Conservation (phyloP, 176 grass and related monocot species). For the Rhynchospora breviuscula region DNA sequence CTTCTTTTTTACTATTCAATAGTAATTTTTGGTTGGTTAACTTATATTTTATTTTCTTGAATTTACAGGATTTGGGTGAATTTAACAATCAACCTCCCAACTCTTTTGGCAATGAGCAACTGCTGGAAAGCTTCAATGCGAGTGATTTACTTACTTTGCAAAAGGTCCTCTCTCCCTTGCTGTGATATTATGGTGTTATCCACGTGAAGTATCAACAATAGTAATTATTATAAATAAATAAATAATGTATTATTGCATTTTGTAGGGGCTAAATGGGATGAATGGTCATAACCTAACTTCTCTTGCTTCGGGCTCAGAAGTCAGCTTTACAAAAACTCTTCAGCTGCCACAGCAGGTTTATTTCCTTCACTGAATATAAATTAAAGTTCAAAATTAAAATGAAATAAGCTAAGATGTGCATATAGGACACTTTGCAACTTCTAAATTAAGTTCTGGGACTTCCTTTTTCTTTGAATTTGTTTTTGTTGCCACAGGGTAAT, state of each 20-base stretch:
- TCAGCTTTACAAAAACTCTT: conserved; percentile 33
- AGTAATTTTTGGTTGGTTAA: background rate
- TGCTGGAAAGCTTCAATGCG: background rate
- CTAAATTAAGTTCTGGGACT: background rate
- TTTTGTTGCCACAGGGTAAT: background rate
- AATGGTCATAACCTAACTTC: conserved; percentile 33
- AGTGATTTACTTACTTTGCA: background rate
- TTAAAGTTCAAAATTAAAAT: background rate
- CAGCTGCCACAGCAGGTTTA: conserved; percentile 27
- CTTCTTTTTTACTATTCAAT: background rate
- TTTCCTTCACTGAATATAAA: background rate
- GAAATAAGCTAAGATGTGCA: conserved; percentile 18
- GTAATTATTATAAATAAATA: conserved; percentile 21
- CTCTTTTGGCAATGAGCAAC: conserved; percentile 5
- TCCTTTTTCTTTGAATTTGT: conserved; percentile 9
- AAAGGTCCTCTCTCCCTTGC: background rate
- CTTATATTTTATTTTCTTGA: background rate
- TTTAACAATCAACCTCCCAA: background rate
- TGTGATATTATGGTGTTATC: background rate
- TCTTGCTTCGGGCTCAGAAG: conserved; percentile 30
- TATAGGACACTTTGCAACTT: conserved; percentile 26
- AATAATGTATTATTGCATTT: background rate
- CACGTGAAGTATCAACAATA: conserved; percentile 30
- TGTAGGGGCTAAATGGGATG: conserved; percentile 49
- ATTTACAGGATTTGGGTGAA: conserved; percentile 19